phyloP scores from a whole-genome alignment of 371 early-diverging fungal genomes.

The Neoconidiobolus thromboides region DNA sequence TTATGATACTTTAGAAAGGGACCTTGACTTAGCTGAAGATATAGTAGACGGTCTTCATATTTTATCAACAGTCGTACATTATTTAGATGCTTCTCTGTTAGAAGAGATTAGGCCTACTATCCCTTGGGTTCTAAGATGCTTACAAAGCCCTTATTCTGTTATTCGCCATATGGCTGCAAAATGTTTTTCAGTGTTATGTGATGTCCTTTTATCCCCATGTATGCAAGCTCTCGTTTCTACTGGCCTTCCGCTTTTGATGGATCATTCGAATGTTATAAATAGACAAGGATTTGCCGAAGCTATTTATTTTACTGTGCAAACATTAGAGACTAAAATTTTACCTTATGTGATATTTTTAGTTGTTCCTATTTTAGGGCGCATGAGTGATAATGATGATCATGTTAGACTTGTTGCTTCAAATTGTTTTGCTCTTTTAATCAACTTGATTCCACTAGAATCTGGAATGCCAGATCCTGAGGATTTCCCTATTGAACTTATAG shows the following conservation, averaged over 20 bases:
- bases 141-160: constrained; percentile 50
- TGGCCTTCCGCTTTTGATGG: constrained; percentile 61
- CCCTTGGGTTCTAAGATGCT: constrained; percentile 5
- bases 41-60: constrained; percentile 62
- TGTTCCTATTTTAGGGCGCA: constrained; percentile 91
- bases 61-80: constrained; percentile 41
- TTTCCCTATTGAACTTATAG: constrained; percentile 53
- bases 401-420: constrained; percentile 76
- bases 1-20: not conserved
- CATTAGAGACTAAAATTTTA: constrained; percentile 50
- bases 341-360: constrained; percentile 91
- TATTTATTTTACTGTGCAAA: constrained; percentile 39
- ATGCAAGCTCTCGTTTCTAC: constrained; percentile 63
- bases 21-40: constrained; percentile 31
- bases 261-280: constrained; percentile 35
- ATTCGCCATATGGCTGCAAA: constrained; percentile 65
- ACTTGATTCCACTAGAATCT: constrained; percentile 77
- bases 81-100: constrained; percentile 20
- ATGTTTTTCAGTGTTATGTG: constrained; percentile 52
- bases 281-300: constrained; percentile 82
- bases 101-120: not conserved
- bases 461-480: constrained; percentile 82
- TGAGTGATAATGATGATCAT: constrained; percentile 83
- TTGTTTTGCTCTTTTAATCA: constrained; percentile 85
- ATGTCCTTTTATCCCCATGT: constrained; percentile 38